A percentile compares a stretch with the other conserved stretches of the same genome.
Evolutionary conservation across 805 yeast species (phyloP).

Genomic region (Cyberlindnera maclurae): DNA sequence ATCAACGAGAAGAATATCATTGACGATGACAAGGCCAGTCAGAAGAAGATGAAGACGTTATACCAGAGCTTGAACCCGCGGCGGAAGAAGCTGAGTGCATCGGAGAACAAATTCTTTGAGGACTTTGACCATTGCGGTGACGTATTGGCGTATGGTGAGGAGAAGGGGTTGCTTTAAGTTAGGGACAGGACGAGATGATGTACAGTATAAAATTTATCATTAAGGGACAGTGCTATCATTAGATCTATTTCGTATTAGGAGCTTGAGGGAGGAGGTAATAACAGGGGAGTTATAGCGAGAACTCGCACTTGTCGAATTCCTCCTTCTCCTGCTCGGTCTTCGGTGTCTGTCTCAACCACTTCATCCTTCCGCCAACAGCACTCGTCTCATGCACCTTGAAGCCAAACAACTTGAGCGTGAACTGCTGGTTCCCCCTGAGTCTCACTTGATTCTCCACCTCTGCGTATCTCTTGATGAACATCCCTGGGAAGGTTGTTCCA

Average conservation of each 20-base stretch:
- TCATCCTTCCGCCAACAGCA: slow-evolving; percentile 87
- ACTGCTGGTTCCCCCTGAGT: slow-evolving; percentile 37
- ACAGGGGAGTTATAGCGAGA: neutral
- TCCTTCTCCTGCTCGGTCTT: slow-evolving; percentile 48
- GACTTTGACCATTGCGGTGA: slow-evolving; percentile 23
- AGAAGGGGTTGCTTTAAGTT: neutral
- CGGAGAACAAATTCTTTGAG: slow-evolving; percentile 18
- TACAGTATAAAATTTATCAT: neutral
- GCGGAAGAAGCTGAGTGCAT: slow-evolving; percentile 18
- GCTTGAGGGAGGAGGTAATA: too few species aligned
- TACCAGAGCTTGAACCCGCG: slow-evolving; percentile 31
- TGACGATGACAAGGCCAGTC: slow-evolving; percentile 18
- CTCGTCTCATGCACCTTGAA: slow-evolving; percentile 73
- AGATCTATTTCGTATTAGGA: neutral
- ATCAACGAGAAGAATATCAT: slow-evolving; percentile 33
- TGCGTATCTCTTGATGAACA: slow-evolving; percentile 86
- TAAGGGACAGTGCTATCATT: neutral
- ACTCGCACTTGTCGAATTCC: slow-evolving; percentile 62
- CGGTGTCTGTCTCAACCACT: slow-evolving; percentile 85
- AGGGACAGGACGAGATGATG: too few species aligned
- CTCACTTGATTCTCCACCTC: slow-evolving; percentile 76
- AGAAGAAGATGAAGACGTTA: slow-evolving; percentile 25
- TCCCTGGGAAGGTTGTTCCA: slow-evolving; percentile 93
- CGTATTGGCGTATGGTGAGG: slow-evolving; percentile 8
- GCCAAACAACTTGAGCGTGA: slow-evolving; percentile 78